Evolutionary conservation across 805 yeast species (phyloP), one percentile per base, ranked within the genome.

Genomic region (Metschnikowia orientalis): DNA sequence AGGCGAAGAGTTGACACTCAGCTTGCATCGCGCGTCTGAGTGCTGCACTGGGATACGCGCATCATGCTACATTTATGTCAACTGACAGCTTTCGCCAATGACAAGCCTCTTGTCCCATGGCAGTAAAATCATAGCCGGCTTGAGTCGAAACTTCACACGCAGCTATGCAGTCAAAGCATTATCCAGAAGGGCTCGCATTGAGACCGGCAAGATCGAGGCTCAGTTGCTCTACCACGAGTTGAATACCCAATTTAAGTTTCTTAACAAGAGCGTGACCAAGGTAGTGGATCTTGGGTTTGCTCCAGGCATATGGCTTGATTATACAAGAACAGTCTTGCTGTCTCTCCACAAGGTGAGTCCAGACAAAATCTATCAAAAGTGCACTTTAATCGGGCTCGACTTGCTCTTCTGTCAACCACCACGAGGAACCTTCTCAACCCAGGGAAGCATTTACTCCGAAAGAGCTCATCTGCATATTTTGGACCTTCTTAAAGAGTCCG

Each of bases 391-490:
- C 16, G 71, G 69, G 18, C 49, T 61, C 35, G 72, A 92, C 58
- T 67, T 92, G 20, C 65, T 90, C 13, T 81, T 85, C 6, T 74
- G 79, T 32, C 68, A 71, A 11, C 96, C 97, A 0, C 95, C 96
- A 0, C 49, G 53, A 3, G 96, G 97, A 1, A 85, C 81, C 0
- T 72, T 81, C 6, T 62, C 89, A 0, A 69, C 89, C 32, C 97
- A 92, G 52, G 97, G 95, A 1, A 86, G 89, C 51, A 81, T 90
- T n/a, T 63, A 84, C 24, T 76, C 86, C 11, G 44, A 43, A 15
- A 31, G 28, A 12, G 36, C 44, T 2, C 50, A 45, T 18, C 20
- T 23, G 1, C 37, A 39, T 23, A 35, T 45, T 3, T 32, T 35
- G 23, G 20, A 20, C 8, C 30, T 41, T 21, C 44, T 45, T 18